A percentile compares a stretch with the other conserved stretches of the same genome.
phyloP scores from a whole-genome alignment of 176 grass and related monocot species.

The Alopecurus myosuroides region DNA sequence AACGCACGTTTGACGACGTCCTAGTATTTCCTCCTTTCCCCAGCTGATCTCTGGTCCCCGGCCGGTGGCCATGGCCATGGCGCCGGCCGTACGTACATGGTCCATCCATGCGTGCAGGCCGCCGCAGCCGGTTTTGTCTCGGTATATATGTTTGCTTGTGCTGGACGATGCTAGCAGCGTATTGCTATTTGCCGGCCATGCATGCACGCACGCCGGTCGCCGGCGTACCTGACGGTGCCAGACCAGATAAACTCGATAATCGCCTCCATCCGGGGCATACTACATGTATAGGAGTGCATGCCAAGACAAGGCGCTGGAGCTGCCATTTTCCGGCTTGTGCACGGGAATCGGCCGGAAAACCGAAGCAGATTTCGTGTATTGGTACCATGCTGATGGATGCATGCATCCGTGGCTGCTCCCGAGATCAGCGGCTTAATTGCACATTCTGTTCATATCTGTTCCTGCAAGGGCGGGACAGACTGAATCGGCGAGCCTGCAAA shows the following conservation, averaged over 20 bases:
- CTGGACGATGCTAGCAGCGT: background rate
- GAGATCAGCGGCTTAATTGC: background rate
- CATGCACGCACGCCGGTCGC: background rate
- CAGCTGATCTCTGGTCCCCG: background rate
- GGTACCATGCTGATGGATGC: background rate
- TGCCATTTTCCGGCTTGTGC: background rate
- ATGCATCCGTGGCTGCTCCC: background rate
- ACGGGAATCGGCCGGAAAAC: background rate
- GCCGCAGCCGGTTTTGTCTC: background rate
- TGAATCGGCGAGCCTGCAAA: background rate
- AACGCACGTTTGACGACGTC: background rate
- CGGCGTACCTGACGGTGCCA: background rate
- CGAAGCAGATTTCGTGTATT: background rate
- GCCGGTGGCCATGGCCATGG: conserved; percentile 12
- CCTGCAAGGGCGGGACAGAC: background rate
- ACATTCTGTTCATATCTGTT: background rate
- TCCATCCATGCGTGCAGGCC: background rate
- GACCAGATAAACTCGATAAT: background rate
- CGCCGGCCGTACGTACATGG: background rate
- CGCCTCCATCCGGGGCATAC: background rate
- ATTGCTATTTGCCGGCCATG: conserved; percentile 18
- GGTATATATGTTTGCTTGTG: background rate
- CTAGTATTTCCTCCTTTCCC: background rate
- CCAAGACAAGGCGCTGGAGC: background rate
- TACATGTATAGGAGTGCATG: background rate